Evolutionary conservation across 176 grass and related monocot species (phyloP).

Genomic region (Eremochloa ophiuroides): DNA sequence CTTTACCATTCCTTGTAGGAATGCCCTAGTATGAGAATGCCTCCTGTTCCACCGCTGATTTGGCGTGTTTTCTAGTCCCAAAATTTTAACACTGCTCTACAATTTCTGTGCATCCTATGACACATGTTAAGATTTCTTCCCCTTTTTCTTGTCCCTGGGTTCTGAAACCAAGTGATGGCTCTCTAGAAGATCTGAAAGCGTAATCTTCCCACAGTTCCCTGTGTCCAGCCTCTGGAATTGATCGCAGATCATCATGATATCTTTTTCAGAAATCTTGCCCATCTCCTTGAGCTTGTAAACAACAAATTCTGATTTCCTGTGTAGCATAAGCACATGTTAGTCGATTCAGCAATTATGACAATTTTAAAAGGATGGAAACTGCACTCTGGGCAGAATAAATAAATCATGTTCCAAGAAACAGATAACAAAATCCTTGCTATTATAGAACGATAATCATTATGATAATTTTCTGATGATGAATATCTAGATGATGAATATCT

Average conservation of each 20-base stretch:
- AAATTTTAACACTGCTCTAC: constrained; percentile 13
- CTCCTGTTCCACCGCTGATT: constrained; percentile 1
- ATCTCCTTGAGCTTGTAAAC: constrained; percentile 96
- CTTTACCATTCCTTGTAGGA: background rate
- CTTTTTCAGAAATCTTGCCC: constrained; percentile 80
- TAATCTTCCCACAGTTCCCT: constrained; percentile 85
- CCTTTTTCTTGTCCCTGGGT: constrained; percentile 31
- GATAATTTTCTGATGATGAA: background rate
- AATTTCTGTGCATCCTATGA: background rate
- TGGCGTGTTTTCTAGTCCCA: background rate
- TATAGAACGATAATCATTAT: background rate
- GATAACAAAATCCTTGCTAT: background rate
- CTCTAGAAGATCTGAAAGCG: constrained; percentile 71
- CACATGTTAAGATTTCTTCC: constrained; percentile 37
- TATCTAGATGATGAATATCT: background rate
- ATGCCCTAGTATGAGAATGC: no score
- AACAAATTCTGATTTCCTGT: constrained; percentile 92
- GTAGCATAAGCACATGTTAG: constrained; percentile 15
- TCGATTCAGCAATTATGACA: background rate
- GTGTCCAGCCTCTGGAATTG: constrained; percentile 83
- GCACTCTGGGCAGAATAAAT: background rate
- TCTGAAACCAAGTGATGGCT: constrained; percentile 51
- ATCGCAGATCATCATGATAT: constrained; percentile 67
- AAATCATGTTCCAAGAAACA: background rate
- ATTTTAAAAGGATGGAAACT: background rate